phyloP scores from a whole-genome alignment of 2,329 filamentous ascomycete species.

The Colletotrichum higginsianum region DNA sequence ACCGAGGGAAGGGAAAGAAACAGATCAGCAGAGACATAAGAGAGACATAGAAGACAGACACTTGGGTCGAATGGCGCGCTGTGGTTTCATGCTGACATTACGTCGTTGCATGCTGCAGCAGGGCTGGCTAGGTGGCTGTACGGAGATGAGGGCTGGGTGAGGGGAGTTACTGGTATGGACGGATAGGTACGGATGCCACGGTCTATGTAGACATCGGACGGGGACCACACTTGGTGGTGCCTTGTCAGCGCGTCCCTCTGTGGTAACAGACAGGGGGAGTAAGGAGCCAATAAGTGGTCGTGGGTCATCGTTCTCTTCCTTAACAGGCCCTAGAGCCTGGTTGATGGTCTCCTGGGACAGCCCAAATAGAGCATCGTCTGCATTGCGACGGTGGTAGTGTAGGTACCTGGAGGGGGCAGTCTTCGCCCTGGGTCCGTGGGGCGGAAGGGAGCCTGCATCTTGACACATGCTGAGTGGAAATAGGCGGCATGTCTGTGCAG shows the following conservation, averaged over 20 bases:
- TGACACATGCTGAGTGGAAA: neutral
- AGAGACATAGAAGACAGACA: neutral
- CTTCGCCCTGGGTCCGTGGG: neutral
- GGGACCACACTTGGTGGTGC: constrained; percentile 13
- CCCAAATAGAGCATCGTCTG: neutral
- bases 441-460: constrained; percentile 11
- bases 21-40: neutral
- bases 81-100: constrained; percentile 37
- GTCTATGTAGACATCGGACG: constrained; percentile 1
- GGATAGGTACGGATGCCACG: neutral
- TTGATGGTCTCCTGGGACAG: neutral
- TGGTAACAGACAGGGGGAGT: too few relatives aligned
- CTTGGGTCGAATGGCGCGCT: constrained; percentile 28
- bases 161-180: neutral
- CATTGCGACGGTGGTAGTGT: constrained; percentile 14
- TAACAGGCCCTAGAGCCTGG: neutral
- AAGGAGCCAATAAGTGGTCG: constrained; percentile 7
- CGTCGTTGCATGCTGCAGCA: constrained; percentile 33
- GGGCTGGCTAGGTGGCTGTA: neutral
- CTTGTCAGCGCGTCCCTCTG: neutral
- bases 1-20: neutral
- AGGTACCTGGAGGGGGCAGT: too few relatives aligned
- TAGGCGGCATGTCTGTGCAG: constrained; percentile 5
- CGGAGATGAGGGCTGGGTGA: neutral
- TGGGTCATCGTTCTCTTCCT: neutral